phyloP scores from a whole-genome alignment of 169 alveolate species.

The Theileria parva region DNA sequence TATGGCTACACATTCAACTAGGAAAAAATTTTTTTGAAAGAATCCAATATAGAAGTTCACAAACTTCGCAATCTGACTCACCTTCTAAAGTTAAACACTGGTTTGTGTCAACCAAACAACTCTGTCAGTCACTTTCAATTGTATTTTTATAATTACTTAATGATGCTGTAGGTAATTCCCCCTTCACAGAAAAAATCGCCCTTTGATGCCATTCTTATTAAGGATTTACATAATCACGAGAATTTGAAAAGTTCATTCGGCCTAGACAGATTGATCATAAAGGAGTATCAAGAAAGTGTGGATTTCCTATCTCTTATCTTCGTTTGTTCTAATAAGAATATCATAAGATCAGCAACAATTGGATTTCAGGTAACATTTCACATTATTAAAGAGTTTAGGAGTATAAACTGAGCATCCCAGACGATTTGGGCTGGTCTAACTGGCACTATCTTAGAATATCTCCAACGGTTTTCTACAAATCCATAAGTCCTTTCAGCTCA shows the following conservation, averaged over 20 bases:
- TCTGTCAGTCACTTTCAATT: slow-evolving; percentile 55
- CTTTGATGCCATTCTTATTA: slow-evolving; percentile 45
- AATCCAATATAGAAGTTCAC: slow-evolving; percentile 16
- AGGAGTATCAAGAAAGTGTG: slow-evolving; percentile 36
- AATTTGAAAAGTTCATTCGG: slow-evolving; percentile 50
- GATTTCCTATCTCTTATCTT: slow-evolving; percentile 28
- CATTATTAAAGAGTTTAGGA: slow-evolving; percentile 11
- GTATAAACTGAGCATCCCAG: slow-evolving; percentile 31
- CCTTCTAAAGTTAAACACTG: slow-evolving; percentile 21
- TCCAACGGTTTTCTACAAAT: slow-evolving; percentile 51
- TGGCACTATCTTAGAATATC: slow-evolving; percentile 62
- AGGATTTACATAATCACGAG: slow-evolving; percentile 32
- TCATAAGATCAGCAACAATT: slow-evolving; percentile 45
- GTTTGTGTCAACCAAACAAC: slow-evolving; percentile 52
- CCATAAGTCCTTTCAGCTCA: slow-evolving; percentile 62
- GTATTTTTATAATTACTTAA: slow-evolving; percentile 8
- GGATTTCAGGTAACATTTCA: slow-evolving; percentile 12
- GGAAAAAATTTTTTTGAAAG: slow-evolving; percentile 48
- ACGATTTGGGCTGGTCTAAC: slow-evolving; percentile 43
- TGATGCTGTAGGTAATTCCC: slow-evolving; percentile 16
- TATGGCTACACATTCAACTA: slow-evolving; percentile 63
- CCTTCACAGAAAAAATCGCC: slow-evolving; percentile 42
- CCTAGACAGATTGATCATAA: slow-evolving; percentile 39
- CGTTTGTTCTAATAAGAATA: slow-evolving; percentile 49
- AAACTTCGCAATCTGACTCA: background rate